Evolutionary conservation across 2,329 filamentous ascomycete genomes (phyloP).

Genomic region (Alternaria consortialis): DNA sequence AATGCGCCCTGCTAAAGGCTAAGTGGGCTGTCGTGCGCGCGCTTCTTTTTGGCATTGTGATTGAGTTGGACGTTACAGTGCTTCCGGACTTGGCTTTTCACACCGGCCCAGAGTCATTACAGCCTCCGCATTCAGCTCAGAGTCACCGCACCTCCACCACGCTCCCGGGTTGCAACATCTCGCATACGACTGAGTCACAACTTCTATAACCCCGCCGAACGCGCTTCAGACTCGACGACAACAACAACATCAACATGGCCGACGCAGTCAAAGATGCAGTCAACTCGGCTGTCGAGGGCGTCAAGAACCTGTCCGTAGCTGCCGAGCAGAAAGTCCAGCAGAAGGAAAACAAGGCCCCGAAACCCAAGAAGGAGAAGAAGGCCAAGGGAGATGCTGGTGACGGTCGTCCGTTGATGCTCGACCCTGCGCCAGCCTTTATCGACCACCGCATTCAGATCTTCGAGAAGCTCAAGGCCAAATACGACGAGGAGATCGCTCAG

Average conservation of each 20-base stretch:
- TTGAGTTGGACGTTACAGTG: conserved; percentile 19
- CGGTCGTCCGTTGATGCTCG: conserved; percentile 58
- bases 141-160: conserved; percentile 5
- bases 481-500: conserved; percentile 76
- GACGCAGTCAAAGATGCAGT: conserved; percentile 61
- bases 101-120: conserved; percentile 13
- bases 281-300: conserved; percentile 62
- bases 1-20: conserved; percentile 28
- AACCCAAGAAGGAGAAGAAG: conserved; percentile 59
- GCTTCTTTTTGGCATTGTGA: conserved; percentile 37
- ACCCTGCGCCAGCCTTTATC: conserved; percentile 75
- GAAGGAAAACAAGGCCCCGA: conserved; percentile 30
- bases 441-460: conserved; percentile 86
- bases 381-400: conserved; percentile 51
- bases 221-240: conserved; percentile 29
- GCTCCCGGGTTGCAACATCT: not conserved
- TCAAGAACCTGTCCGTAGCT: conserved; percentile 67
- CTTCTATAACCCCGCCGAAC: conserved; percentile 23
- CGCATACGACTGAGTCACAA: conserved; percentile 42
- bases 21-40: conserved; percentile 36
- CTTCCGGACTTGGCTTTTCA: conserved; percentile 10
- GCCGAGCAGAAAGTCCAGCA: conserved; percentile 44
- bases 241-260: conserved; percentile 52
- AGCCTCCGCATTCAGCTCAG: conserved; percentile 2
- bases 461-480: conserved; percentile 84